Evolutionary conservation across 441 rosid genomes (phyloP).

Genomic region (Gossypium trilobum): DNA sequence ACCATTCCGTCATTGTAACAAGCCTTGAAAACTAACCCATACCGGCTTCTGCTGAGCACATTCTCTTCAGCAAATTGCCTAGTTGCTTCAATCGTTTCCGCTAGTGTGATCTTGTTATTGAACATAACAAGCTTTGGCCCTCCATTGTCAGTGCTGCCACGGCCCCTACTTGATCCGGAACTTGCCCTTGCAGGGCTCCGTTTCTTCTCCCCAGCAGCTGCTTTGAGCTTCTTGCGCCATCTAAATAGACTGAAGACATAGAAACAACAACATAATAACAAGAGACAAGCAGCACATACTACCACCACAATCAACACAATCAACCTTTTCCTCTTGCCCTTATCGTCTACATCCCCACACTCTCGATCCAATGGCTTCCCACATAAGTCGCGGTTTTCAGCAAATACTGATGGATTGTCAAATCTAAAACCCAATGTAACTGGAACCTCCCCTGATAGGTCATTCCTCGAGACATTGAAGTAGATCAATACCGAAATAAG

Average conservation of each 20-base stretch:
- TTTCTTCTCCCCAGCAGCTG: conserved; percentile 75
- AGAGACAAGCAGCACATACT: conserved; percentile 47
- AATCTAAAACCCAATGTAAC: conserved; percentile 44
- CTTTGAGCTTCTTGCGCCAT: conserved; percentile 75
- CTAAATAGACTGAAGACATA: conserved; percentile 66
- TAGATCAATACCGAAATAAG: conserved; percentile 38
- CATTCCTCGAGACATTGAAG: conserved; percentile 72
- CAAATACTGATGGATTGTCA: conserved; percentile 50
- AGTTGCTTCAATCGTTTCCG: conserved; percentile 84
- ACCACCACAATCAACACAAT: conserved; percentile 49
- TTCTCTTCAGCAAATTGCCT: conserved; percentile 87
- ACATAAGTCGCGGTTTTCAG: conserved; percentile 51
- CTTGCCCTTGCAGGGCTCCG: conserved; percentile 81
- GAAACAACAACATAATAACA: conserved; percentile 76
- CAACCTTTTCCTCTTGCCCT: conserved; percentile 46
- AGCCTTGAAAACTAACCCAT: conserved; percentile 81
- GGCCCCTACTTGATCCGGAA: conserved; percentile 67
- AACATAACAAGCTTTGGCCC: conserved; percentile 90
- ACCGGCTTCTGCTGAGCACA: conserved; percentile 72
- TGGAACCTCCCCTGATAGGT: conserved; percentile 73
- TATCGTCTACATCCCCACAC: conserved; percentile 36
- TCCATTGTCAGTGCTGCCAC: conserved; percentile 76
- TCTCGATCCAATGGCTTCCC: conserved; percentile 57
- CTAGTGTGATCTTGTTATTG: conserved; percentile 76
- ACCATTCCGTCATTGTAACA: conserved; percentile 85